A percentile compares a stretch with the other conserved stretches of the same genome.
Evolutionary conservation across 129 eudicot genomes (phyloP).

Genomic region (Rutidosis leptorrhynchoides): DNA sequence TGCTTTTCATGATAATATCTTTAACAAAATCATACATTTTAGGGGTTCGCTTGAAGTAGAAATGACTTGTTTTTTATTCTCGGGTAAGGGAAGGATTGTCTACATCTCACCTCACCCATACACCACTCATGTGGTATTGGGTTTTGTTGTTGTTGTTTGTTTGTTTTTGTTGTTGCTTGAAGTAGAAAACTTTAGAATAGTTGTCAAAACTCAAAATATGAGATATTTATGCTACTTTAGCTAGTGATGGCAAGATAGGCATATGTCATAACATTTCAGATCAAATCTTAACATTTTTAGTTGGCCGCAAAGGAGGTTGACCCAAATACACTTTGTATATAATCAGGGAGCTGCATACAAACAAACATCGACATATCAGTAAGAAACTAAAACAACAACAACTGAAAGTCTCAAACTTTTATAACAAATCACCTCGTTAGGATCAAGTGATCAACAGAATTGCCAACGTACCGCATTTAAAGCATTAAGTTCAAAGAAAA

Average conservation of each 20-base stretch:
- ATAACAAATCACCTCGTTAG: constrained; percentile 58
- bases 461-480: no score
- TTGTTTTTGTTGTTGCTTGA: no score
- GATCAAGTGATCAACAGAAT: no score
- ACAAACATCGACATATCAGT: constrained; percentile 26
- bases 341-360: constrained; percentile 60
- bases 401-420: background rate
- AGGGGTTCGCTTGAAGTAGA: no score
- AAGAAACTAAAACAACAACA: constrained; percentile 1
- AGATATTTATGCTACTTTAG: background rate
- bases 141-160: no score
- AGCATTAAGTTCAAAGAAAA: no score
- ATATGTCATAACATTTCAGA: background rate
- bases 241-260: background rate
- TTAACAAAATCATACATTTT: no score
- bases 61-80: no score
- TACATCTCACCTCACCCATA: no score
- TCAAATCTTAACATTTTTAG: background rate
- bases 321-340: background rate
- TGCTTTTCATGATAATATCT: no score
- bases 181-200: background rate
- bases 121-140: no score
- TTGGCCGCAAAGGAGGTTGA: background rate
- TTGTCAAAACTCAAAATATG: background rate
- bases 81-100: no score